A percentile compares a stretch with the other conserved stretches of the same genome.
These are phyloP conservation scores for Teunomyces panamensis DNA, from an alignment of 805 yeast species.

Conservation along the genomic window DNA sequence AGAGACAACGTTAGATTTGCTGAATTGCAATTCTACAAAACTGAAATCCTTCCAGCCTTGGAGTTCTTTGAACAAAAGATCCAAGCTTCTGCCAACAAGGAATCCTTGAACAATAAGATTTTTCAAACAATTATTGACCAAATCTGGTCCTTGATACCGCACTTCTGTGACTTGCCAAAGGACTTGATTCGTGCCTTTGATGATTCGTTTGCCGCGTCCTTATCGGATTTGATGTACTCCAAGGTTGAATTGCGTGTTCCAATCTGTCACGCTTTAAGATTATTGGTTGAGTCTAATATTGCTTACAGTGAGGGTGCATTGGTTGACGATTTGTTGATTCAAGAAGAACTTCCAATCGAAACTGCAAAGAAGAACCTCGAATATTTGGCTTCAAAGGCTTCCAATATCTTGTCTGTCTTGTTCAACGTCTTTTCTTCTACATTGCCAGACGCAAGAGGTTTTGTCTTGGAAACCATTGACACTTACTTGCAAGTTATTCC, in stretches of 20 bases:
- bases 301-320: conserved; percentile 60
- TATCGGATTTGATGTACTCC: conserved; percentile 73
- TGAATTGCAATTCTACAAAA: conserved; percentile 58
- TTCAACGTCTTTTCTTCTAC: conserved; percentile 94
- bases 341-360: conserved; percentile 56
- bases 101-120: conserved; percentile 70
- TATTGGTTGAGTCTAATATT: conserved; percentile 73
- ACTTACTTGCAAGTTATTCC: conserved; percentile 70
- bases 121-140: conserved; percentile 86
- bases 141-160: conserved; percentile 87
- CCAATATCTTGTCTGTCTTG: conserved; percentile 79
- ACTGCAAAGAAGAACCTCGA: conserved; percentile 57
- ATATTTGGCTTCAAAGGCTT: conserved; percentile 61
- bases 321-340: conserved; percentile 53
- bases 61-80: conserved; percentile 52
- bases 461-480: conserved; percentile 82
- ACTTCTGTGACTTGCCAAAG: conserved; percentile 80
- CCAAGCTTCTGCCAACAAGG: conserved; percentile 40
- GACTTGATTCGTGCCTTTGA: conserved; percentile 67
- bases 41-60: conserved; percentile 63
- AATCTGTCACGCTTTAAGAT: conserved; percentile 79
- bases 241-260: conserved; percentile 71
- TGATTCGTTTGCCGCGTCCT: conserved; percentile 71
- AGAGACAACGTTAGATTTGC: conserved; percentile 83
- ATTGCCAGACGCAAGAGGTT: conserved; percentile 76